phyloP scores from a whole-genome alignment of 2,329 filamentous ascomycete species.

The Purpureocillium lavendulum region DNA sequence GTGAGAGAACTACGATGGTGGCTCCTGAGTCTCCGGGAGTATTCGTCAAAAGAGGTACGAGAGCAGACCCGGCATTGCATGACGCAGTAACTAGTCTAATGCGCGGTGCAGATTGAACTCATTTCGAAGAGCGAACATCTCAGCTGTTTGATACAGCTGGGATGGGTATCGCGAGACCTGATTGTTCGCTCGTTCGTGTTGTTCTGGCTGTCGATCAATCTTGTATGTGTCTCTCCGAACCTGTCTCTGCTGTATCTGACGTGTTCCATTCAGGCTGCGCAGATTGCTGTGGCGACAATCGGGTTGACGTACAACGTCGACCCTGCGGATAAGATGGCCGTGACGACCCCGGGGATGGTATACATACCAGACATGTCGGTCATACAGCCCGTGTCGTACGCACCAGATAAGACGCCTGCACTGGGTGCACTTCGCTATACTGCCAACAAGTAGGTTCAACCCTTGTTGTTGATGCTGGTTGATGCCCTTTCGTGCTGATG shows the following conservation, averaged over 20 bases:
- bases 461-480: too few species aligned
- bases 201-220: slow-evolving; percentile 13
- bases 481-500: too few species aligned
- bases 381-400: too few species aligned
- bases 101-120: slow-evolving; percentile 6
- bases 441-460: slow-evolving; percentile 21
- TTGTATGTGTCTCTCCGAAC: neutral
- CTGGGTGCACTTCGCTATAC: slow-evolving; percentile 33
- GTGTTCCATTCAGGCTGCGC: slow-evolving; percentile 16
- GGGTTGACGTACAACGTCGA: slow-evolving; percentile 35
- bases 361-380: slow-evolving; percentile 25
- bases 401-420: too few species aligned
- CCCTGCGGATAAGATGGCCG: slow-evolving; percentile 19
- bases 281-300: slow-evolving; percentile 32
- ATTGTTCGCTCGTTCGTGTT: slow-evolving; percentile 12
- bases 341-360: slow-evolving; percentile 24
- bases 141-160: slow-evolving; percentile 12
- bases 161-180: slow-evolving; percentile 9
- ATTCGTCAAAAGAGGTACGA: slow-evolving; percentile 26
- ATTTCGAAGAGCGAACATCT: slow-evolving; percentile 15
- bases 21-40: slow-evolving; percentile 27
- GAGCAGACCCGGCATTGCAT: too few species aligned
- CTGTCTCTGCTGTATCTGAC: too few species aligned
- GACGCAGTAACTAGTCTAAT: too few species aligned
- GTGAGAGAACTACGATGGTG: slow-evolving; percentile 36